A percentile compares a stretch with the other conserved stretches of the same genome.
phyloP scores from a whole-genome alignment of 306 rosid genomes.

The Rosa lucieae region DNA sequence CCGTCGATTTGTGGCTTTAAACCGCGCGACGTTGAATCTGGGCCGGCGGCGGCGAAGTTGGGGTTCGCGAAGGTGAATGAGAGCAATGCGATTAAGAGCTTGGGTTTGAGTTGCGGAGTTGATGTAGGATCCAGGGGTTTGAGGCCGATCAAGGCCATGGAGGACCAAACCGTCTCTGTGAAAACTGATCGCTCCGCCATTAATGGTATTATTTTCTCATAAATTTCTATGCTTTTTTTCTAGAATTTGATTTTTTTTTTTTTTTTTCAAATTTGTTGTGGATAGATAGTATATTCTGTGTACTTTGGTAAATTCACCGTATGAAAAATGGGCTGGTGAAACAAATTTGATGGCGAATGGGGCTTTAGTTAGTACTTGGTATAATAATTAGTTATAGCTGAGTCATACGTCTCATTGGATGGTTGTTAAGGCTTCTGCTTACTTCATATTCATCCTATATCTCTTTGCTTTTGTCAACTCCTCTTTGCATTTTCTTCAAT shows the following conservation, averaged over 20 bases:
- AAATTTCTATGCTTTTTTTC: background rate
- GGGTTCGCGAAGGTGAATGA: constrained; percentile 33
- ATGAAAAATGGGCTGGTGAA: background rate
- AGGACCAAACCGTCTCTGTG: background rate
- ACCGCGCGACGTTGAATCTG: constrained; percentile 32
- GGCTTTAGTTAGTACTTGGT: background rate
- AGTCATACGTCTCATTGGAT: constrained; percentile 7
- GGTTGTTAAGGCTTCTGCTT: constrained; percentile 14
- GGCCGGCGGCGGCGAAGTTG: constrained; percentile 24
- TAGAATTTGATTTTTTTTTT: background rate
- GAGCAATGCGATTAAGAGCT: constrained; percentile 41
- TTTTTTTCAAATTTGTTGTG: background rate
- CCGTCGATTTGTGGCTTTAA: constrained; percentile 22
- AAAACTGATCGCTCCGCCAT: constrained; percentile 27
- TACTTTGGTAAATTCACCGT: background rate
- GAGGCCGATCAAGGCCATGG: constrained; percentile 45
- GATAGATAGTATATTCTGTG: background rate
- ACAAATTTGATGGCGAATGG: background rate
- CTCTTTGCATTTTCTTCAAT: constrained; percentile 8
- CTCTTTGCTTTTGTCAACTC: constrained; percentile 6
- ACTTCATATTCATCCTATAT: background rate
- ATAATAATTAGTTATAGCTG: background rate
- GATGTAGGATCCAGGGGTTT: constrained; percentile 33
- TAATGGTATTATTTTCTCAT: constrained; percentile 44
- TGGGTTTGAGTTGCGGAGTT: constrained; percentile 16